A percentile compares a stretch with the other conserved stretches of the same genome.
Evolutionary conservation across 768 basidiomycete species (phyloP).

Genomic region (Hygrophorus russula): DNA sequence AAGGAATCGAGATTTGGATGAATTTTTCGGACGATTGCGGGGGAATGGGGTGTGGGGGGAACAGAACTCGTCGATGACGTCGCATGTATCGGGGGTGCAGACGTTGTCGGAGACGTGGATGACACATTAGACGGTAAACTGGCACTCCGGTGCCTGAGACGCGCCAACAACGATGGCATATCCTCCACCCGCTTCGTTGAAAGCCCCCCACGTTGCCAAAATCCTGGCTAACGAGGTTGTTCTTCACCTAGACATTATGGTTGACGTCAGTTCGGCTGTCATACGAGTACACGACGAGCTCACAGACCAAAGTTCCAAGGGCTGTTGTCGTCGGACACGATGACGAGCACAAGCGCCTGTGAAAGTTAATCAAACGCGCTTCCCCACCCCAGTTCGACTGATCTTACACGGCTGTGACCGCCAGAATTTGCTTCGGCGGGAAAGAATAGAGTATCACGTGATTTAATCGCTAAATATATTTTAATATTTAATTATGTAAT

Average conservation of each 20-base stretch:
- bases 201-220: no score
- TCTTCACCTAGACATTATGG: no score
- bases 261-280: no score
- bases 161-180: conserved; percentile 20
- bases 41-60: neutral
- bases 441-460: neutral
- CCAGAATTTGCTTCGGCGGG: no score
- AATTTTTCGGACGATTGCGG: conserved; percentile 21
- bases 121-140: conserved; percentile 12
- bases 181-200: neutral
- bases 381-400: no score
- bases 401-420: no score
- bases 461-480: neutral
- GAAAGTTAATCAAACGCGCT: no score
- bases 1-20: conserved; percentile 26
- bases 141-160: conserved; percentile 18
- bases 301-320: no score
- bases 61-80: neutral
- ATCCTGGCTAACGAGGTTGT: no score
- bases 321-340: no score
- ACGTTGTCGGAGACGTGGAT: conserved; percentile 5
- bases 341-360: no score
- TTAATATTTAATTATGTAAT: neutral
- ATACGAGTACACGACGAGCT: no score
- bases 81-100: neutral